Base-by-base conservation (phyloP, 176 grass and related monocot species). In the Echinochloa phyllopogon region DNA sequence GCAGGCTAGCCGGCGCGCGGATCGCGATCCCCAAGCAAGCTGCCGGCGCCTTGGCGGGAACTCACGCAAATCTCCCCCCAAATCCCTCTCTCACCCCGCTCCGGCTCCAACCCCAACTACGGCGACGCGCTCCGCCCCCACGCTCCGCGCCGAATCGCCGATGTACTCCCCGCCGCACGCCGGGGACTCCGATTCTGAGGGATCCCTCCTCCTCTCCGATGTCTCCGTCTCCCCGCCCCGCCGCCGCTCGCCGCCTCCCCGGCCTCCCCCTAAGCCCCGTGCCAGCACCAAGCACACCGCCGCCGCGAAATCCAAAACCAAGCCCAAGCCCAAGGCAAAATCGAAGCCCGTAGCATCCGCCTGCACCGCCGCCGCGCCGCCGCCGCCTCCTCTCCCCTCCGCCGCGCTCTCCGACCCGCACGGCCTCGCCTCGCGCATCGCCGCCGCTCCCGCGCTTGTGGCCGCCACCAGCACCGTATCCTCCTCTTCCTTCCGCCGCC, bases 171-270 rank as follows among this genome's bases (percentile, higher is more conserved):
- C 82, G 4, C 38, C n/a, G 18, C 58, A 29, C 29, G 79, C 33
- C 52, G 88, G 88, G 69, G 93, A 86, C 33, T 95, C 93, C 6
- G 93, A 91, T 12, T 95, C 93, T 11, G 91, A 94, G n/a, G 92
- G 75, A 11, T 92, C 91, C 68, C 90, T 88, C 81, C 87, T 87
- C 82, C 78, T 90, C 76, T 95, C 93, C 72, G 85, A 81, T 69
- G 80, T 95, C 42, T 95, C 96, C 52, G 77, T 77, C 37, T 94
- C 93, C 36, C 91, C 93, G 18, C 81, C 89, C 8, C 87, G 83
- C 57, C 52, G 69, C 62, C 48, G 85, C 61, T 25, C 79, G 10
- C 78, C 77, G 9, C 84, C 86, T 58, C 86, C 69, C 76, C 37
- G 77, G 2, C 86, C 84, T 72, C 78, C 69, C 14, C 82, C 77